Conservation (phyloP, 305 asterid genomes). For the Rubia tinctorum region DNA sequence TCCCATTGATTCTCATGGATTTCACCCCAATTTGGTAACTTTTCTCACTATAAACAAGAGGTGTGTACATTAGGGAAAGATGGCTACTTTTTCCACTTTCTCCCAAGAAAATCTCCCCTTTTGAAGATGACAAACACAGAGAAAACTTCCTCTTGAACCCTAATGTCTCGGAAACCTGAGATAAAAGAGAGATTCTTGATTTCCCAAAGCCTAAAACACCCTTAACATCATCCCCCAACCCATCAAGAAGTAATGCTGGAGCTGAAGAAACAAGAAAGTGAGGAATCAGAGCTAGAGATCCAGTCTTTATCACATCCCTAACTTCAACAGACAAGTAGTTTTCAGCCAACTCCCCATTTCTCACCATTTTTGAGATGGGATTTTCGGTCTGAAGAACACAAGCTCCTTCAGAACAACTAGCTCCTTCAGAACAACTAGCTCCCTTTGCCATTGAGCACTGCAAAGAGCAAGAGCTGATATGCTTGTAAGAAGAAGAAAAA, state of each 20-base stretch:
- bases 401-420: too few relatives aligned
- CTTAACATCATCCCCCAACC: conserved; percentile 45
- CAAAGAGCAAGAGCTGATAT: conserved; percentile 44
- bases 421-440: conserved; percentile 18
- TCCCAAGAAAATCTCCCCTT: conserved; percentile 56
- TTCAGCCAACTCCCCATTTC: conserved; percentile 46
- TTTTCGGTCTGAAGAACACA: conserved; percentile 50
- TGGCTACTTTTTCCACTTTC: conserved; percentile 43
- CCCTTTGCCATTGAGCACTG: conserved; percentile 65
- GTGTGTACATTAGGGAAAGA: conserved; percentile 50
- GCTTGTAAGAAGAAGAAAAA: conserved; percentile 8
- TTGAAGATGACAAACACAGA: conserved; percentile 47
- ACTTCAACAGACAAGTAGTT: conserved; percentile 39
- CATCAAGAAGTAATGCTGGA: conserved; percentile 39
- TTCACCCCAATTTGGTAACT: conserved; percentile 49
- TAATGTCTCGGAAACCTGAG: conserved; percentile 48
- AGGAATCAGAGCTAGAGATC: conserved; percentile 41
- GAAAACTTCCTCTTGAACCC: conserved; percentile 61
- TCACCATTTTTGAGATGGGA: conserved; percentile 38
- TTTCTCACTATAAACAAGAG: conserved; percentile 31
- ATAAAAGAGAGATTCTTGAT: conserved; percentile 58
- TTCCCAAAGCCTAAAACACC: conserved; percentile 65
- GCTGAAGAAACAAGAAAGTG: conserved; percentile 54
- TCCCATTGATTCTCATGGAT: conserved; percentile 52
- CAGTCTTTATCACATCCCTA: conserved; percentile 37